phyloP scores from a whole-genome alignment of 2,329 filamentous ascomycete genomes.

The Tolypocladium tundrense region DNA sequence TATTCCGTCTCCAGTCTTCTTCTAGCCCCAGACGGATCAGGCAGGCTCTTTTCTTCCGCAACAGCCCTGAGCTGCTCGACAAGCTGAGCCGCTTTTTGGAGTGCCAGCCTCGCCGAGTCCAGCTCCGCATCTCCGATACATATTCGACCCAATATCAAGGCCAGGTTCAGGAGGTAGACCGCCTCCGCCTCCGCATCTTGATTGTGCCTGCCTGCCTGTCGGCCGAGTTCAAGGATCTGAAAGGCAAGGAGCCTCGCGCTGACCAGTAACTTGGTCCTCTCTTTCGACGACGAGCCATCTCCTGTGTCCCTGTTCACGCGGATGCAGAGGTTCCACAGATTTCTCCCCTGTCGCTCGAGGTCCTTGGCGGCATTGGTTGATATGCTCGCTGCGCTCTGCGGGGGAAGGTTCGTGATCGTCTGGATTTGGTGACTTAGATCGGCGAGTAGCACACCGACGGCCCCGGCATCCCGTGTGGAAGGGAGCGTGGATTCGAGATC shows the following conservation, averaged over 20 bases:
- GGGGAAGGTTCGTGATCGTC: constrained; percentile 8
- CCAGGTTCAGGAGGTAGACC: constrained; percentile 53
- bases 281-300: constrained; percentile 9
- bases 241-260: constrained; percentile 50
- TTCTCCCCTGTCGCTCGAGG: constrained; percentile 46
- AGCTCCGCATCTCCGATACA: constrained; percentile 41
- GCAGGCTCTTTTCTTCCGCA: not conserved
- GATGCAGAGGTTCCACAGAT: constrained; percentile 59
- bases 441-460: constrained; percentile 27
- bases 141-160: constrained; percentile 52
- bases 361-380: constrained; percentile 16
- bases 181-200: constrained; percentile 23
- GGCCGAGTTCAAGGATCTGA: constrained; percentile 51
- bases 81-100: constrained; percentile 55
- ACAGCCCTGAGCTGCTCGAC: constrained; percentile 15
- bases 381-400: not conserved
- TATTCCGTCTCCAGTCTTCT: constrained; percentile 48
- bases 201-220: constrained; percentile 20
- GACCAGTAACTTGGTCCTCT: constrained; percentile 21
- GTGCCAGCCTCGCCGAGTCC: constrained; percentile 45
- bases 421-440: constrained; percentile 18
- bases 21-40: constrained; percentile 1
- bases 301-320: constrained; percentile 27
- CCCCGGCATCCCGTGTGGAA: constrained; percentile 17
- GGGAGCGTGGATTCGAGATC: constrained; percentile 15